Conservation (phyloP, 169 alveolate genomes). For the Plasmodium knowlesi region DNA sequence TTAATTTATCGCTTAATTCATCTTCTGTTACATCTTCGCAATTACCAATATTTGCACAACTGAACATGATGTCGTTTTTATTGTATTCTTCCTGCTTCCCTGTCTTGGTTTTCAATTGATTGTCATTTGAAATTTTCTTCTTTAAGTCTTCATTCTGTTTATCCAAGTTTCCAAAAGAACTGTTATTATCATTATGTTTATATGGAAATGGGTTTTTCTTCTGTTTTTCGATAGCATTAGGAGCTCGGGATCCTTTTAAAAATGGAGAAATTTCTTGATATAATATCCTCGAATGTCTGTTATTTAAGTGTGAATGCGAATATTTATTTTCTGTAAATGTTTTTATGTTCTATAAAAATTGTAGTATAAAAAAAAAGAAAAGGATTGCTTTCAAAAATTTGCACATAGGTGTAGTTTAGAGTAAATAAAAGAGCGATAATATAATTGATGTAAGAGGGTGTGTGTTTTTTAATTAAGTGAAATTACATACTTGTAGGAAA, state of each 20-base stretch:
- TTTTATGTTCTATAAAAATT: not conserved
- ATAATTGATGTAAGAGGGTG: not conserved
- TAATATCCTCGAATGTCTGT: constrained; percentile 20
- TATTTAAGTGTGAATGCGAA: not conserved
- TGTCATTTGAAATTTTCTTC: not conserved
- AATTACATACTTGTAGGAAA: constrained; percentile 7
- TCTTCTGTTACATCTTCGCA: constrained; percentile 20
- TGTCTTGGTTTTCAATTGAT: not conserved
- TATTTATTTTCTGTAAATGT: not conserved
- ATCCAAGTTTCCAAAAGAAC: not conserved
- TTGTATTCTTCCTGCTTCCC: not conserved
- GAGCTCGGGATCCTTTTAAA: not conserved
- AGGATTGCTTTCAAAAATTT: not conserved
- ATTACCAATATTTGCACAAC: not conserved
- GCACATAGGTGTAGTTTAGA: not conserved
- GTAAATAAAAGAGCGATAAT: not conserved
- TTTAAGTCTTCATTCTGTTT: not conserved
- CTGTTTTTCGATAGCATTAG: not conserved
- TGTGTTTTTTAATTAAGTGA: not conserved
- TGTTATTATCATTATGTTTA: not conserved
- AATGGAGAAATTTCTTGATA: not conserved
- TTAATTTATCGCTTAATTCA: constrained; percentile 11
- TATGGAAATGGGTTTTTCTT: not conserved
- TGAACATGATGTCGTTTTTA: constrained; percentile 14
- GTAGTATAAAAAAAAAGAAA: not conserved